Percentiles rank a stretch among this genome's conserved stretches.
phyloP scores from a whole-genome alignment of 495 filamentous ascomycete genomes.

The Aspergillus mulundensis region DNA sequence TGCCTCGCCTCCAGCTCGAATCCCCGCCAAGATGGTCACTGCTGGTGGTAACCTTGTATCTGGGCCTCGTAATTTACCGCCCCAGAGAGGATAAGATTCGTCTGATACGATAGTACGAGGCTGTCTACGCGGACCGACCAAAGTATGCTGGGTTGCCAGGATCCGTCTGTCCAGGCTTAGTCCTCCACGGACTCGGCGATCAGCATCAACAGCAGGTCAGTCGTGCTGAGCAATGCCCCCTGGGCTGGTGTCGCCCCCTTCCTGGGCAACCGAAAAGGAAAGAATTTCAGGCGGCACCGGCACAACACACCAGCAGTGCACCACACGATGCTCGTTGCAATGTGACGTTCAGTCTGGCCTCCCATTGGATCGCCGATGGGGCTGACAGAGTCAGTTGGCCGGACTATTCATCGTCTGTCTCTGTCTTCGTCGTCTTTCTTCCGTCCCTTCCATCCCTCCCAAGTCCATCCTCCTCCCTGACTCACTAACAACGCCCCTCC shows the following conservation, averaged over 20 bases:
- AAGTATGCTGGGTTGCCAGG: background rate
- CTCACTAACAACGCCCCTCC: conserved; percentile 4
- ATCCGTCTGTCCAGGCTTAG: conserved; percentile 11
- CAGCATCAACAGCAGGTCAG: background rate
- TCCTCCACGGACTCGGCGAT: conserved; percentile 11
- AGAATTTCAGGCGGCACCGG: conserved; percentile 17
- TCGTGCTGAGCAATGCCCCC: conserved; percentile 25
- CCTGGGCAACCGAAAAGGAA: conserved; percentile 12
- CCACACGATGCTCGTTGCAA: conserved; percentile 34
- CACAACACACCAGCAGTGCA: background rate
- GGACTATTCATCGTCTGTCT: background rate
- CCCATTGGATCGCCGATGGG: conserved; percentile 43
- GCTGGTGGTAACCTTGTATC: background rate
- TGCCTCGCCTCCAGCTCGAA: background rate
- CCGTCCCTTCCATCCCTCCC: conserved; percentile 3
- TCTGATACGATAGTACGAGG: background rate
- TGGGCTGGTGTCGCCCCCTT: conserved; percentile 10
- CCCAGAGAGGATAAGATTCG: background rate
- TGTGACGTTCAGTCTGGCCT: conserved; percentile 32
- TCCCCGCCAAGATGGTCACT: background rate
- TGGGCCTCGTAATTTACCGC: background rate
- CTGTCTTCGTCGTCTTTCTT: conserved; percentile 6
- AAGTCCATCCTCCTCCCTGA: background rate
- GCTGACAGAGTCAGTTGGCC: conserved; percentile 24
- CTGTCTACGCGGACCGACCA: background rate